A percentile compares a stretch with the other conserved stretches of the same genome.
Evolutionary conservation across 768 basidiomycete species (phyloP).

Genomic region (Amanita thiersii): DNA sequence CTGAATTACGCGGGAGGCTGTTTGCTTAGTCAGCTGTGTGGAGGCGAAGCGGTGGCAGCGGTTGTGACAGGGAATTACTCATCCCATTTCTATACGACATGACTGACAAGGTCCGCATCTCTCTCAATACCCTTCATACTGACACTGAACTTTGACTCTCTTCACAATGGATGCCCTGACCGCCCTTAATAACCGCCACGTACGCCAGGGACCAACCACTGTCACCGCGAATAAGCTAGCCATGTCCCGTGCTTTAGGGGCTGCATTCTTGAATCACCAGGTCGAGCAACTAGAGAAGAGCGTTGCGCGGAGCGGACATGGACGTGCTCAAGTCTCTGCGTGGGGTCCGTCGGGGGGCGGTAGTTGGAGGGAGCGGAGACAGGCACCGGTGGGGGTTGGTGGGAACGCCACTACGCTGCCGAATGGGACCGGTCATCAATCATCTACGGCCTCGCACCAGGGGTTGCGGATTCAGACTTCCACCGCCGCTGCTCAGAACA

Average conservation of each 20-base stretch:
- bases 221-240: constrained; percentile 48
- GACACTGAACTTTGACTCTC: too few relatives aligned
- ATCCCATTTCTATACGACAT: too few relatives aligned
- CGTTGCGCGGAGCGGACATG: constrained; percentile 29
- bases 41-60: too few relatives aligned
- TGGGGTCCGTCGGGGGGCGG: constrained; percentile 30
- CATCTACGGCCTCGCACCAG: background rate
- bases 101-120: too few relatives aligned
- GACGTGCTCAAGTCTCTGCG: background rate
- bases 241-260: constrained; percentile 82
- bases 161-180: too few relatives aligned
- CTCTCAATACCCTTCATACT: too few relatives aligned
- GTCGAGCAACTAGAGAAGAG: constrained; percentile 83
- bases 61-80: too few relatives aligned
- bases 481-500: background rate
- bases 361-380: constrained; percentile 52
- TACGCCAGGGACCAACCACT: too few relatives aligned
- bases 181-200: too few relatives aligned
- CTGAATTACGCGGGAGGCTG: too few relatives aligned
- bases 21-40: too few relatives aligned
- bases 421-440: background rate
- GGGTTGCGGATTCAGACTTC: background rate
- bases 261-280: constrained; percentile 81
- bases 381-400: background rate
- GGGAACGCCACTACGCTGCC: constrained; percentile 11